Percentiles rank a stretch among this genome's conserved stretches.
Evolutionary conservation across 1,284 basidiomycete species (phyloP).

Genomic region (Heterobasidion irregulare): DNA sequence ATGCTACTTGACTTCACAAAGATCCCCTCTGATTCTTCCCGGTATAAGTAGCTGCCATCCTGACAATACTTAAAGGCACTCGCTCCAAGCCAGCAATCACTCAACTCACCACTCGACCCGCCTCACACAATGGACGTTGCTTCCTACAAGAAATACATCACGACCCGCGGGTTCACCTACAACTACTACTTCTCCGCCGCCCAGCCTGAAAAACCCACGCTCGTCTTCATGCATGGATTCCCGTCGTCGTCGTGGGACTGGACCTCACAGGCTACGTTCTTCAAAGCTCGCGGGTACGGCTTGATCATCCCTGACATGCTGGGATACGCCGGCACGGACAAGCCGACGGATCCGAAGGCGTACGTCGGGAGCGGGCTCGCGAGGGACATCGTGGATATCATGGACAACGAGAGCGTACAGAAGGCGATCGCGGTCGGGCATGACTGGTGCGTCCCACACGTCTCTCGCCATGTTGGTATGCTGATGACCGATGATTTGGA

Average conservation of each 20-base stretch:
- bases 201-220: constrained; percentile 21
- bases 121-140: not conserved
- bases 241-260: constrained; percentile 37
- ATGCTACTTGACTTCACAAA: too few species aligned
- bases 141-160: constrained; percentile 11
- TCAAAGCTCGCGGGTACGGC: constrained; percentile 36
- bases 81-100: too few species aligned
- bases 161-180: constrained; percentile 28
- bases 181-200: constrained; percentile 25
- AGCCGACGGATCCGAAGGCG: constrained; percentile 30
- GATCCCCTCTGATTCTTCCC: too few species aligned
- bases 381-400: constrained; percentile 36
- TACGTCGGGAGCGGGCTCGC: constrained; percentile 31
- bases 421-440: constrained; percentile 36
- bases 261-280: constrained; percentile 34
- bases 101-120: not conserved
- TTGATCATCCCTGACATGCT: constrained; percentile 45
- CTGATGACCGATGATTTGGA: not conserved
- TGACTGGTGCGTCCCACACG: constrained; percentile 30
- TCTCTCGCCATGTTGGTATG: not conserved
- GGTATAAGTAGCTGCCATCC: too few species aligned
- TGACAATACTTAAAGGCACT: too few species aligned
- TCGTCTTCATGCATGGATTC: constrained; percentile 43
- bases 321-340: constrained; percentile 44
- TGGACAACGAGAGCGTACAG: constrained; percentile 28